Base-by-base conservation (phyloP, 2,329 filamentous ascomycete genomes). In the Aspergillus japonicus region DNA sequence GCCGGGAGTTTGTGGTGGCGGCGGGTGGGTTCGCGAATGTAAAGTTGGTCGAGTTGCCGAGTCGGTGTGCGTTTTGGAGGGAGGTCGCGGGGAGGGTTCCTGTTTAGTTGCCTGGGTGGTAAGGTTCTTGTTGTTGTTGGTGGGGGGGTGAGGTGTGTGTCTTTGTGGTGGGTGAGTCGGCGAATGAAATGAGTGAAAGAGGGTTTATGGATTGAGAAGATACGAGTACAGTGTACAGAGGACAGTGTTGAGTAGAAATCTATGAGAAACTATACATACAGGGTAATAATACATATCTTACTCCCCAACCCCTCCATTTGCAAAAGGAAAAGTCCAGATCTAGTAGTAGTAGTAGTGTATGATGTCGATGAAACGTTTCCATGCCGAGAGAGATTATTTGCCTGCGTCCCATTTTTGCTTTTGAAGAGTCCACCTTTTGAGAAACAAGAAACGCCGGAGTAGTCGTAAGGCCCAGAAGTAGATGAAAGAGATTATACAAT, bases 51-150 rank as follows among this genome's bases (percentile, higher is more conserved):
- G 67, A 72, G 62, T 70, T 87, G 61, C 67, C 76, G 63, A 66
- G 71, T 58, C 74, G 83, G 58, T 87, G 85, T 68, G 76, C 68
- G 4, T 85, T 87, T 65, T 87, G 84, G 84, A 74, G 75, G 58
- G 73, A 71, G 2, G 71, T 83, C 14, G 81, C 78, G 6, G 67
- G 70, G 16, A 73, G 78, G 59, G 73, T 85, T 58, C 80, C 83
- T 1, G 74, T 85, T 60, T 82, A 56, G 67, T 56, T 14, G 14
- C 14, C 31, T 33, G 23, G 21, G 12, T 50, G n/a, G n/a, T n/a
- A n/a, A n/a, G n/a, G n/a, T n/a, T n/a, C n/a, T n/a, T n/a, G n/a
- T n/a, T n/a, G n/a, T n/a, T n/a, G 19, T 11, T 24, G 31, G 16
- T 7, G 23, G 47, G 19, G 39, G 24, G 39, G 16, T 5, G 26